Evolutionary conservation across 768 basidiomycete species (phyloP).

Genomic region (Exidia glandulosa): DNA sequence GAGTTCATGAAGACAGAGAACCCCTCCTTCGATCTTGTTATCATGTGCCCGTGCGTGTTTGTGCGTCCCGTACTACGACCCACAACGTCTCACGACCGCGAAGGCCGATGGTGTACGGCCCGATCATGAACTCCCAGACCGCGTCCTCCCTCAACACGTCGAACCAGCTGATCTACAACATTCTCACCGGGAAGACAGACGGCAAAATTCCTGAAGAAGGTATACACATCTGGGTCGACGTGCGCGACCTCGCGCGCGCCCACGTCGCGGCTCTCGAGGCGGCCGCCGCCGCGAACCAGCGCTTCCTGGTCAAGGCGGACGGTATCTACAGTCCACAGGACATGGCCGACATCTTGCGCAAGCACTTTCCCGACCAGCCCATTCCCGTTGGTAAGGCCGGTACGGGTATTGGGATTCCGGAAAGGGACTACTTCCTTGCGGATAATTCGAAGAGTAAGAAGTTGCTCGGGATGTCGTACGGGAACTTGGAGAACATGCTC

Average conservation of each 20-base stretch:
- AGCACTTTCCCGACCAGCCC: not conserved
- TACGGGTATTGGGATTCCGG: not conserved
- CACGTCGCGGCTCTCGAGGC: slow-evolving; percentile 35
- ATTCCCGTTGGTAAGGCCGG: not conserved
- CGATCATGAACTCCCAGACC: not conserved
- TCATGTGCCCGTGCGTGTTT: not conserved
- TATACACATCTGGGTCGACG: not conserved
- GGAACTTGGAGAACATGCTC: not conserved
- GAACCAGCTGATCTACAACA: not conserved
- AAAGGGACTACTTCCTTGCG: not conserved
- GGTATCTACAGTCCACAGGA: not conserved
- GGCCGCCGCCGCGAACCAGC: slow-evolving; percentile 41
- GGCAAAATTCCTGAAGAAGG: not conserved
- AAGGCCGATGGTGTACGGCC: not conserved
- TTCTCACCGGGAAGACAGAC: not conserved
- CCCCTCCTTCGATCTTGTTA: not conserved
- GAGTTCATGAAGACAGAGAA: not conserved
- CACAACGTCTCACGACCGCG: not conserved
- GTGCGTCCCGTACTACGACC: not conserved
- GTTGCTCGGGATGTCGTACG: not conserved
- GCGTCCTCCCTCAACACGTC: not conserved
- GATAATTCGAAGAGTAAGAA: not conserved
- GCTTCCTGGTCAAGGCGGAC: slow-evolving; percentile 37
- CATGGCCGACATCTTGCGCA: not conserved
- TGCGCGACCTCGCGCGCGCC: not conserved